Evolutionary conservation across 2,329 filamentous ascomycete species (phyloP).

Genomic region (Colletotrichum lupini): DNA sequence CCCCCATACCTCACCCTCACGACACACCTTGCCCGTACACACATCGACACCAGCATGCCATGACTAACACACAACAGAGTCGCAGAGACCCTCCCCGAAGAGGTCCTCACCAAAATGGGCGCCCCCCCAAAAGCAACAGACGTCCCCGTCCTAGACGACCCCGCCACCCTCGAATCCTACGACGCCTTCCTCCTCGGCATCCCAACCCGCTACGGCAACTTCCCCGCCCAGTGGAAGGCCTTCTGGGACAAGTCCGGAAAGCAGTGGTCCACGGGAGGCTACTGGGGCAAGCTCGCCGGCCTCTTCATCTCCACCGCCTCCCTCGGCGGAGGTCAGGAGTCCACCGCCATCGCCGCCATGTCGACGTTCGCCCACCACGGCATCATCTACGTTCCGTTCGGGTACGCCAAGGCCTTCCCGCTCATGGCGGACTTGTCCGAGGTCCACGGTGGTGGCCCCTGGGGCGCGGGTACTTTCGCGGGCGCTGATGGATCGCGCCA

Average conservation of each 20-base stretch:
- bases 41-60: too few relatives aligned
- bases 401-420: slow-evolving; percentile 84
- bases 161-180: slow-evolving; percentile 74
- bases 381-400: slow-evolving; percentile 94
- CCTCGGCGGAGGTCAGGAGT: slow-evolving; percentile 91
- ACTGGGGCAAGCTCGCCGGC: slow-evolving; percentile 89
- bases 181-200: slow-evolving; percentile 92
- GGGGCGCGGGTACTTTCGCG: slow-evolving; percentile 94
- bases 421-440: slow-evolving; percentile 78
- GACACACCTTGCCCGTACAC: too few relatives aligned
- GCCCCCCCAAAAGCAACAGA: slow-evolving; percentile 80
- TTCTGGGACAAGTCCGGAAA: slow-evolving; percentile 93
- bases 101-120: slow-evolving; percentile 91
- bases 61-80: slow-evolving; percentile 60
- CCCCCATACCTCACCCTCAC: not conserved
- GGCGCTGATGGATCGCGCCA: slow-evolving; percentile 84
- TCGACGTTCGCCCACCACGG: slow-evolving; percentile 93
- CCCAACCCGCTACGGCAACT: slow-evolving; percentile 96
- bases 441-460: slow-evolving; percentile 87
- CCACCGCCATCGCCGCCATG: slow-evolving; percentile 82
- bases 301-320: slow-evolving; percentile 90
- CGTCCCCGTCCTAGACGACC: slow-evolving; percentile 71
- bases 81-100: slow-evolving; percentile 84
- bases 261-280: slow-evolving; percentile 83
- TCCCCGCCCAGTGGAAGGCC: slow-evolving; percentile 93